These are phyloP conservation scores for Candida khao-thaluensis DNA, from an alignment of 805 yeast genomes.

Conservation along the genomic window DNA sequence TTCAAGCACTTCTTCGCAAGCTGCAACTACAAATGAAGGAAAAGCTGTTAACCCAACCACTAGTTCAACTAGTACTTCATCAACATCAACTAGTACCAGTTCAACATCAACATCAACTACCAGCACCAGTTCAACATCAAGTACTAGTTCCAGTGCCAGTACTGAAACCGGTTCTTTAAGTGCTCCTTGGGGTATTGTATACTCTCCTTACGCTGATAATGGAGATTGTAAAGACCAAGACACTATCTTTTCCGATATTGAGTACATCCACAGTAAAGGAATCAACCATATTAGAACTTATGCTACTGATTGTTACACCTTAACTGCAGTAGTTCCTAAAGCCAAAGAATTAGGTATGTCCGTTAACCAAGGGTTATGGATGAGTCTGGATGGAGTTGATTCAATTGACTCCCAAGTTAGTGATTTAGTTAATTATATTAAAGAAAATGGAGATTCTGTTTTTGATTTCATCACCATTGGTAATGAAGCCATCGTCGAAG, in stretches of 20 bases:
- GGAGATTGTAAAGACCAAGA: slow-evolving; percentile 62
- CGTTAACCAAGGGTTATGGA: slow-evolving; percentile 89
- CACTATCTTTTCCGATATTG: slow-evolving; percentile 58
- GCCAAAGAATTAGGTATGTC: slow-evolving; percentile 59
- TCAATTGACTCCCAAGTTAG: slow-evolving; percentile 63
- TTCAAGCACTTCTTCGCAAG: slow-evolving; percentile 8
- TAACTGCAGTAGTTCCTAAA: slow-evolving; percentile 63
- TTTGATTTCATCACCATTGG: slow-evolving; percentile 80
- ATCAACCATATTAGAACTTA: slow-evolving; percentile 70
- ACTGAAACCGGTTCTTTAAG: slow-evolving; percentile 22
- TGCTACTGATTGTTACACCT: slow-evolving; percentile 81
- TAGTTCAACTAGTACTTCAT: slow-evolving; percentile 16
- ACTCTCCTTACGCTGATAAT: slow-evolving; percentile 74
- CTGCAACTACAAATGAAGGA: background rate
- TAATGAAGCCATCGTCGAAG: slow-evolving; percentile 77
- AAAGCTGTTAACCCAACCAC: slow-evolving; percentile 3
- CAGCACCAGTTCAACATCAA: slow-evolving; percentile 22
- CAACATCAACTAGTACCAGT: slow-evolving; percentile 16
- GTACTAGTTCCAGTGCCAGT: slow-evolving; percentile 15
- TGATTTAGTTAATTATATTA: slow-evolving; percentile 48
- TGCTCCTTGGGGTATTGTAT: slow-evolving; percentile 62
- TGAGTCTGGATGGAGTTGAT: slow-evolving; percentile 59
- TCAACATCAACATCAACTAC: slow-evolving; percentile 11
- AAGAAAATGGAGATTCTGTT: slow-evolving; percentile 63
- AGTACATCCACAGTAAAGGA: slow-evolving; percentile 56